phyloP scores from a whole-genome alignment of 2,329 filamentous ascomycete genomes.

The Fusarium sp. region DNA sequence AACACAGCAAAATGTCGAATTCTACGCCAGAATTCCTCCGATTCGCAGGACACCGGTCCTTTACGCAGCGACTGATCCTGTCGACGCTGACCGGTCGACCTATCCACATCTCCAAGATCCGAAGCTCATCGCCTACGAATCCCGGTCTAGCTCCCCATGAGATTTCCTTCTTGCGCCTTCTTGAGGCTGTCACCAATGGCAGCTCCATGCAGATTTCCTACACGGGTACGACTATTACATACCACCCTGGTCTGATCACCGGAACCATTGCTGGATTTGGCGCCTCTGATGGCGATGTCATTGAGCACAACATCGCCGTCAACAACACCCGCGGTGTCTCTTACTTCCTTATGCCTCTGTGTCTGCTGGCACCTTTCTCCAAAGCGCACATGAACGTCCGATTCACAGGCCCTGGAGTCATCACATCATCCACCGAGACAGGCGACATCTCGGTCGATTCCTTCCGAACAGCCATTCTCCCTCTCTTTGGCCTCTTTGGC shows the following conservation, averaged over 20 bases:
- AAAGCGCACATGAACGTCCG: conserved; percentile 92
- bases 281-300: conserved; percentile 76
- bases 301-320: conserved; percentile 83
- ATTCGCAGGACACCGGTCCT: conserved; percentile 86
- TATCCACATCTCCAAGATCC: conserved; percentile 93
- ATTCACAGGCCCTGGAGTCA: conserved; percentile 91
- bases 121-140: conserved; percentile 84
- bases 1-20: conserved; percentile 56
- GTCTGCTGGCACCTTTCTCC: conserved; percentile 90
- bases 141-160: conserved; percentile 93
- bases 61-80: conserved; percentile 87
- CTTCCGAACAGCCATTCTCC: conserved; percentile 91
- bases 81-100: conserved; percentile 91
- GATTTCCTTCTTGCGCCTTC: conserved; percentile 93
- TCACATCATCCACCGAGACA: conserved; percentile 84
- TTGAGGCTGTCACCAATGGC: conserved; percentile 96
- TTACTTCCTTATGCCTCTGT: conserved; percentile 92
- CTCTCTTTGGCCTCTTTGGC: conserved; percentile 90
- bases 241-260: conserved; percentile 91
- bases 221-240: conserved; percentile 92
- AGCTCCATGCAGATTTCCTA: conserved; percentile 95
- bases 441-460: conserved; percentile 94
- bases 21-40: conserved; percentile 70
- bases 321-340: conserved; percentile 85
- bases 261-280: conserved; percentile 83